These are phyloP conservation scores for Pseudozyma pruni DNA, from an alignment of 1,284 basidiomycete species.

Conservation along the genomic window DNA sequence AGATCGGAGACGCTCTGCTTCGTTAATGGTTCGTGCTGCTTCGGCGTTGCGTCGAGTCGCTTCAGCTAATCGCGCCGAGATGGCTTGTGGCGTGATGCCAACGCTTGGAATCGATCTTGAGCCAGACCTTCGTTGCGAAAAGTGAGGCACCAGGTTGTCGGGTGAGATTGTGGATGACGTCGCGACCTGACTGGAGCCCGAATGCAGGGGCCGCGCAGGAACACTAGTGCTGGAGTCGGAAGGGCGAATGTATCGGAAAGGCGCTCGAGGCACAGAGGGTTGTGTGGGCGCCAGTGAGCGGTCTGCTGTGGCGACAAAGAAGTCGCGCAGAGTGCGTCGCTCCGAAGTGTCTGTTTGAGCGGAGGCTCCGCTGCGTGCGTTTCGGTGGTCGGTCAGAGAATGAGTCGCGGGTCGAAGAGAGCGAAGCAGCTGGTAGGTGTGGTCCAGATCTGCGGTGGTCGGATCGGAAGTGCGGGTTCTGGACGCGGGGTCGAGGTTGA, in stretches of 20 bases:
- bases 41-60: conserved; percentile 34
- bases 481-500: background rate
- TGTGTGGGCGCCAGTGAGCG: conserved; percentile 3
- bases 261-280: background rate
- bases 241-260: background rate
- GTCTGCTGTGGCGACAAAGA: conserved; percentile 6
- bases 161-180: background rate
- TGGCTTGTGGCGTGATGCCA: conserved; percentile 11
- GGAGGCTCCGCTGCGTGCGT: background rate
- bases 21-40: conserved; percentile 29
- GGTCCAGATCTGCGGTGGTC: conserved; percentile 8
- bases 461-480: background rate
- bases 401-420: conserved; percentile 9
- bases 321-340: conserved; percentile 12
- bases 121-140: conserved; percentile 1
- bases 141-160: conserved; percentile 1
- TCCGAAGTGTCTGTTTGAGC: background rate
- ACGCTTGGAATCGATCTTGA: conserved; percentile 1
- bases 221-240: background rate
- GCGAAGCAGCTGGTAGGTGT: conserved; percentile 23
- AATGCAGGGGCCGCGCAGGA: background rate
- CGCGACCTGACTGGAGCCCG: background rate
- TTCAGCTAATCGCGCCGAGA: conserved; percentile 21
- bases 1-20: conserved; percentile 31
- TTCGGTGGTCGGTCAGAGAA: background rate